Percentiles rank a stretch among this genome's conserved stretches.
Conservation (phyloP, 306 rosid species). For the Medicago truncatula region MtrunA17r5.0-ANR NC_053044.1:57093001-57093500, state of each 20-base stretch:
- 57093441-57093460: neutral
- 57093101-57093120: conserved; percentile 88
- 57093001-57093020: conserved; percentile 89
- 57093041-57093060: conserved; percentile 74
- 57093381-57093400: neutral
- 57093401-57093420: neutral
- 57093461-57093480: conserved; percentile 57
- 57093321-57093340: conserved; percentile 80
- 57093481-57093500: conserved; percentile 72
- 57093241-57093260: conserved; percentile 65
- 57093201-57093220: neutral
- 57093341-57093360: conserved; percentile 55
- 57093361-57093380: neutral
- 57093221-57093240: too few relatives aligned
- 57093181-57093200: neutral
- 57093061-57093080: conserved; percentile 62
- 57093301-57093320: conserved; percentile 85
- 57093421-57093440: neutral
- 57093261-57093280: conserved; percentile 68
- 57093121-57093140: conserved; percentile 50
- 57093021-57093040: conserved; percentile 75
- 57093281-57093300: conserved; percentile 73
- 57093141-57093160: neutral
- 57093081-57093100: conserved; percentile 63
- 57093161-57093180: neutral